These are phyloP conservation scores for Eragrostis curvula DNA, from an alignment of 176 grass and related monocot genomes.

Conservation along the genomic window DNA sequence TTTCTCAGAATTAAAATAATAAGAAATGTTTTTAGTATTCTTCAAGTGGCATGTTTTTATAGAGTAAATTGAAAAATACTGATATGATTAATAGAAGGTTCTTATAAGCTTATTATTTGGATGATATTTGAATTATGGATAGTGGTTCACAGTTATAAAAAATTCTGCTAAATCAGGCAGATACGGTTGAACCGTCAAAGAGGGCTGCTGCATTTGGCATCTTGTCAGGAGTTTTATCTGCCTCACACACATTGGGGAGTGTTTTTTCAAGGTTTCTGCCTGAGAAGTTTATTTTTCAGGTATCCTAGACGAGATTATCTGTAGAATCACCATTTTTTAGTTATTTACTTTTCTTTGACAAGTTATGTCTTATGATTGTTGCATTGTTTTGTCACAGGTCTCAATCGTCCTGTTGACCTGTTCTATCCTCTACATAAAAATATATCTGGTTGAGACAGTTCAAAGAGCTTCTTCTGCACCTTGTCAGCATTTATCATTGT, in stretches of 20 bases:
- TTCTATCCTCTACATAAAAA: constrained; percentile 76
- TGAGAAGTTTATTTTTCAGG: constrained; percentile 79
- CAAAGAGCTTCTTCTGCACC: constrained; percentile 38
- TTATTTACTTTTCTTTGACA: not conserved
- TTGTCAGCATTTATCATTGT: constrained; percentile 39
- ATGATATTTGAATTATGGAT: not conserved
- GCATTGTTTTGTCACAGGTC: constrained; percentile 39
- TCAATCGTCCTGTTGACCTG: constrained; percentile 65
- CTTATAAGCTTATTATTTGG: not conserved
- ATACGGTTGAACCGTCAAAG: constrained; percentile 64
- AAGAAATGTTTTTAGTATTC: not conserved
- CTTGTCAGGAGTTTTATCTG: constrained; percentile 78
- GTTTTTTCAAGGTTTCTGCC: constrained; percentile 73
- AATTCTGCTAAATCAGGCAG: constrained; percentile 54
- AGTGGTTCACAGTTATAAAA: not conserved
- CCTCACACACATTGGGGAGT: constrained; percentile 70
- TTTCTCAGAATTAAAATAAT: not conserved
- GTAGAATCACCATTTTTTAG: not conserved
- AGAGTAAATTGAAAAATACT: not conserved
- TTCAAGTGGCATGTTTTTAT: not conserved
- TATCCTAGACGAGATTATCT: constrained; percentile 19
- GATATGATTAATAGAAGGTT: not conserved
- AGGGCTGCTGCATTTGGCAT: constrained; percentile 70
- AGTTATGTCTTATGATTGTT: not conserved
- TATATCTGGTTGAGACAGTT: constrained; percentile 76